phyloP scores from a whole-genome alignment of 2,329 filamentous ascomycete species.

The Alternaria incomplexa region DNA sequence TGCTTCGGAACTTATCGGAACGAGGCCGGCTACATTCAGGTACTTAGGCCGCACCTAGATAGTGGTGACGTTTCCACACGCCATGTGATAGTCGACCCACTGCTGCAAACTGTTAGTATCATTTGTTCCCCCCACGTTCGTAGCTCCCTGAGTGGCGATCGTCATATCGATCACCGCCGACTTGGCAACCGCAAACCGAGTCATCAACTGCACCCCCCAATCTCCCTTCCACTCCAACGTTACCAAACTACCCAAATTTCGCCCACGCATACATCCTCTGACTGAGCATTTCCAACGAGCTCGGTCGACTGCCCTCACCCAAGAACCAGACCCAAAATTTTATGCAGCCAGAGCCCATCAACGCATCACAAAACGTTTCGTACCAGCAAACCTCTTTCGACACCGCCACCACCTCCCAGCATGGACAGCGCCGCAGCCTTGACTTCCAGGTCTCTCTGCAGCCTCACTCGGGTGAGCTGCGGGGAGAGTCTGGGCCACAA shows the following conservation, averaged over 20 bases:
- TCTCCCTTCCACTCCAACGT: slow-evolving; percentile 15
- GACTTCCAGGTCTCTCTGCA: slow-evolving; percentile 54
- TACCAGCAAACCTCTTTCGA: slow-evolving; percentile 48
- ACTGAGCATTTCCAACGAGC: slow-evolving; percentile 54
- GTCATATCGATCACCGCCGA: slow-evolving; percentile 16
- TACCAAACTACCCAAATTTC: slow-evolving; percentile 19
- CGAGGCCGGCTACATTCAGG: not conserved
- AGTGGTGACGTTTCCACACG: slow-evolving; percentile 1
- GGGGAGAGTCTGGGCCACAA: slow-evolving; percentile 28
- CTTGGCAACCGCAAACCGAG: slow-evolving; percentile 18
- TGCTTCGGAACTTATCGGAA: slow-evolving; percentile 10
- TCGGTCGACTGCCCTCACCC: slow-evolving; percentile 58
- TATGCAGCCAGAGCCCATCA: slow-evolving; percentile 69
- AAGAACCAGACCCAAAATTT: slow-evolving; percentile 55
- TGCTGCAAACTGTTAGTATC: not conserved
- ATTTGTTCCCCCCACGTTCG: slow-evolving; percentile 17
- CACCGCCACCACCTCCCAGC: slow-evolving; percentile 56
- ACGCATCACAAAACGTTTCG: slow-evolving; percentile 56
- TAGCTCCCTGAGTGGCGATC: slow-evolving; percentile 15
- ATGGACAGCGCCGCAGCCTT: slow-evolving; percentile 61
- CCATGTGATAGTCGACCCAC: slow-evolving; percentile 5
- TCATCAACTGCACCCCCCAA: slow-evolving; percentile 15
- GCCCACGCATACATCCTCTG: slow-evolving; percentile 28
- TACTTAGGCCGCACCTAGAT: not conserved
- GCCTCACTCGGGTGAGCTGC: slow-evolving; percentile 46